phyloP scores from a whole-genome alignment of 495 filamentous ascomycete genomes.

The Daldinia bambusicola region DNA sequence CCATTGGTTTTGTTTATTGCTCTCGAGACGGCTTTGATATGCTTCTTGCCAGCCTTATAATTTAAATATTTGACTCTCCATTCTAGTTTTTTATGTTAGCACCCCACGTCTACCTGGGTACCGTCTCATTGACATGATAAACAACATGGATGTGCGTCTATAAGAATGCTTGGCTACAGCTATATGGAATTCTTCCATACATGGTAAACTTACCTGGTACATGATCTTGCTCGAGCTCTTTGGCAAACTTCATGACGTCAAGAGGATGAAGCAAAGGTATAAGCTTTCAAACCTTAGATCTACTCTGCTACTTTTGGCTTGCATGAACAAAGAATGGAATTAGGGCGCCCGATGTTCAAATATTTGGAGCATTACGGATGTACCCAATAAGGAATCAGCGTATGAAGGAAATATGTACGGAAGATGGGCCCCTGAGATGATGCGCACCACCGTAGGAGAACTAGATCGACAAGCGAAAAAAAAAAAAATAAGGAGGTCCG shows the following conservation, averaged over 20 bases:
- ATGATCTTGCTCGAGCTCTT: slow-evolving; percentile 84
- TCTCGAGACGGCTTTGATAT: slow-evolving; percentile 80
- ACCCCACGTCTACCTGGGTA: neutral
- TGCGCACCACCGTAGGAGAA: slow-evolving; percentile 1
- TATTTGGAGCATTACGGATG: neutral
- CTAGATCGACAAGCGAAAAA: slow-evolving; percentile 28
- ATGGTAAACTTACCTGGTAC: slow-evolving; percentile 68
- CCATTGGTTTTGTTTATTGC: slow-evolving; percentile 72
- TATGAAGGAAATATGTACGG: neutral
- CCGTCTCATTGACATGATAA: neutral
- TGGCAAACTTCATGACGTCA: slow-evolving; percentile 63
- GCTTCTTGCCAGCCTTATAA: slow-evolving; percentile 94
- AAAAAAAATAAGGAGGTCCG: slow-evolving; percentile 13
- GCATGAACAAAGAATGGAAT: slow-evolving; percentile 20
- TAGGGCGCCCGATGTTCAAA: neutral
- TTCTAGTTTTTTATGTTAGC: slow-evolving; percentile 58
- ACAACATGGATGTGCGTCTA: no score
- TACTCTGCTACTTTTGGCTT: slow-evolving; percentile 2
- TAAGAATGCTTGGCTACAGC: neutral
- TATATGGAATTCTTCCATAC: no score
- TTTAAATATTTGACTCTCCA: slow-evolving; percentile 93
- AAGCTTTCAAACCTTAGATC: slow-evolving; percentile 22
- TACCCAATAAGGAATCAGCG: slow-evolving; percentile 7
- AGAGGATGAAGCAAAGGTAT: slow-evolving; percentile 3
- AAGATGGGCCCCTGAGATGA: slow-evolving; percentile 15